Evolutionary conservation across 257 asterid genomes (phyloP), one percentile per base, ranked within the genome.

Genomic region (Perilla frutescens): DNA sequence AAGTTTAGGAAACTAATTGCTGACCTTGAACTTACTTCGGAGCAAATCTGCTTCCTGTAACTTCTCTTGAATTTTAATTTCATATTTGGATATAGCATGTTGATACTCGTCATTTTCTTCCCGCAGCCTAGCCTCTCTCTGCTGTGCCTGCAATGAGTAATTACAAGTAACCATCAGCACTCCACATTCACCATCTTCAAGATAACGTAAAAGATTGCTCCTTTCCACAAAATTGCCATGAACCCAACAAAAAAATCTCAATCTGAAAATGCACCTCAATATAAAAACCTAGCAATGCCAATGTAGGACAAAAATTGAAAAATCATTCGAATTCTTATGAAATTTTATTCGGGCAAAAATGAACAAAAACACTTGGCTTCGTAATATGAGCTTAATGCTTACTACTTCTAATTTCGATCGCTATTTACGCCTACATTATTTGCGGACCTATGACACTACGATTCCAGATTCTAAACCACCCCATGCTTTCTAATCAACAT

Each of bases 31-130:
- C 86, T 85, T 94, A 80, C 59, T 81, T 77, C 76, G 82, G 59
- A 94, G 88, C 77, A 79, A n/a, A 41, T 87, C 86, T 48, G 93
- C 92, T 78, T 91, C 99, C 73, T 83, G 86, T 74, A 83, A 58
- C 82, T 83, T 88, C 81, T 85, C 98, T 87, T 72, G 89, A 57
- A 94, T 85, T 79, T 88, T 94, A 70, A 50, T 80, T 82, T 90
- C 90, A 67, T 86, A 90, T 85, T 65, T 79, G 5, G 89, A 83
- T 74, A 94, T 87, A 58, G 90, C 87, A 53, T 80, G 79, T 73
- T 90, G 89, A 65, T 88, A 94, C 84, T 91, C 97, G 3, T 80
- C 89, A 82, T 94, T 91, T 82, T 91, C 99, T 78, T 91, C 92
- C 82, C 53, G 93, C 82, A 94, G 79, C 49, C 88, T 85, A 66